These are phyloP conservation scores for Mycena alexandri DNA, from an alignment of 768 basidiomycete genomes.

Conservation along the genomic window DNA sequence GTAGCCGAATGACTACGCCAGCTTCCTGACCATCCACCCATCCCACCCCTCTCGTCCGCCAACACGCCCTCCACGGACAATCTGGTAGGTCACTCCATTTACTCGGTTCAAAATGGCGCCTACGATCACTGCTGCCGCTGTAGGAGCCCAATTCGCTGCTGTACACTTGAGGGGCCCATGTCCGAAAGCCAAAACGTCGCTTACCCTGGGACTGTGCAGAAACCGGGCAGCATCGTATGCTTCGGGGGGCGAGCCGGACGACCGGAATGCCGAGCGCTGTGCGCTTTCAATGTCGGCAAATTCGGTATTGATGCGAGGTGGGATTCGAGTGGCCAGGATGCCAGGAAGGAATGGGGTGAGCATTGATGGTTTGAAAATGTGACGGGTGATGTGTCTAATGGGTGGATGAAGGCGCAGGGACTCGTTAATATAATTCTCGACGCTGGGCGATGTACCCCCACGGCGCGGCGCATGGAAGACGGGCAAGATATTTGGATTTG, in stretches of 20 bases:
- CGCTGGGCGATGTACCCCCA: constrained; percentile 42
- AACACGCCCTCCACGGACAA: constrained; percentile 46
- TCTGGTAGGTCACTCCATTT: constrained; percentile 43
- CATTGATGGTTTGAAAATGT: constrained; percentile 1
- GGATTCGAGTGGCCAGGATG: constrained; percentile 15
- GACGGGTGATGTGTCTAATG: constrained; percentile 58
- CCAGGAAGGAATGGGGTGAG: constrained; percentile 24
- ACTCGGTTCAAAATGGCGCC: constrained; percentile 56
- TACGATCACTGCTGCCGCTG: constrained; percentile 62
- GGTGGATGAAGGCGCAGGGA: constrained; percentile 65
- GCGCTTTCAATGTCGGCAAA: constrained; percentile 53
- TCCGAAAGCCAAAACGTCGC: constrained; percentile 60
- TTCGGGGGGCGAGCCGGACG: constrained; percentile 38
- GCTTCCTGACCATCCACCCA: constrained; percentile 50
- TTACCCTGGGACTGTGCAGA: constrained; percentile 37
- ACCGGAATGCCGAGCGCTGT: constrained; percentile 55
- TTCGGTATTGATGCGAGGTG: constrained; percentile 39
- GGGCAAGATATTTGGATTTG: constrained; percentile 42
- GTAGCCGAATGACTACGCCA: constrained; percentile 2
- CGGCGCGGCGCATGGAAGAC: constrained; percentile 42
- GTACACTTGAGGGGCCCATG: constrained; percentile 60
- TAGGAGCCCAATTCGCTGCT: constrained; percentile 64
- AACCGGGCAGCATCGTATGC: constrained; percentile 60
- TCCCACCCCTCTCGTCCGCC: constrained; percentile 60
- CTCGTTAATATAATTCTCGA: constrained; percentile 56